Conservation (phyloP, 108 stramenopile species). For the Cyclotella baltica region DNA sequence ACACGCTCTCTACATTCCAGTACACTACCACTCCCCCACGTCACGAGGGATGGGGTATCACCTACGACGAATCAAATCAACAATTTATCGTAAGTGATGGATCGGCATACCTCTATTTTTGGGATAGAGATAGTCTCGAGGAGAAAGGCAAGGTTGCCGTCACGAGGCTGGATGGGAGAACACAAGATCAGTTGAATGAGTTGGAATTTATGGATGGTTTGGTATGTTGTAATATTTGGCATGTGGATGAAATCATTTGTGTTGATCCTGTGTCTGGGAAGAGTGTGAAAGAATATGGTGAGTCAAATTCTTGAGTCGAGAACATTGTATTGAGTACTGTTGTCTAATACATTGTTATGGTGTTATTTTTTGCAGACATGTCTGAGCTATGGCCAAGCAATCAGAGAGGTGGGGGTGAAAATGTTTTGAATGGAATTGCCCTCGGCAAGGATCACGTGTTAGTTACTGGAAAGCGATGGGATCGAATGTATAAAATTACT, state of each 20-base stretch:
- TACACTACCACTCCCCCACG: conserved; percentile 62
- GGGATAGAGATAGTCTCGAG: conserved; percentile 66
- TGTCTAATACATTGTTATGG: background rate
- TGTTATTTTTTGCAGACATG: conserved; percentile 59
- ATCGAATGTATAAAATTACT: conserved; percentile 71
- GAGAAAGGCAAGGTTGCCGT: conserved; percentile 64
- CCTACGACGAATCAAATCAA: conserved; percentile 63
- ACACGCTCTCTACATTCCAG: conserved; percentile 48
- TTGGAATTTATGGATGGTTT: conserved; percentile 83
- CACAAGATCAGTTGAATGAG: conserved; percentile 74
- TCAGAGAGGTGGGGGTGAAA: conserved; percentile 51
- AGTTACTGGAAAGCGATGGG: conserved; percentile 80
- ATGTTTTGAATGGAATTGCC: conserved; percentile 90
- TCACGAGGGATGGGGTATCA: conserved; percentile 88
- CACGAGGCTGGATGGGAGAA: conserved; percentile 53
- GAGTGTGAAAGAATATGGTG: conserved; percentile 86
- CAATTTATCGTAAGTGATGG: conserved; percentile 88
- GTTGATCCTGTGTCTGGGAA: conserved; percentile 81
- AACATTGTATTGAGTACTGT: background rate
- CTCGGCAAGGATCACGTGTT: conserved; percentile 73
- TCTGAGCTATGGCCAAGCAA: conserved; percentile 63
- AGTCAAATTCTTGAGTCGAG: conserved; percentile 9
- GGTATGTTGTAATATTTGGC: conserved; percentile 90
- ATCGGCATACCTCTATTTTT: conserved; percentile 71
- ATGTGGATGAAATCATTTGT: conserved; percentile 75